Conservation (phyloP, 805 yeast species). For the Myxozyma geophila region DNA sequence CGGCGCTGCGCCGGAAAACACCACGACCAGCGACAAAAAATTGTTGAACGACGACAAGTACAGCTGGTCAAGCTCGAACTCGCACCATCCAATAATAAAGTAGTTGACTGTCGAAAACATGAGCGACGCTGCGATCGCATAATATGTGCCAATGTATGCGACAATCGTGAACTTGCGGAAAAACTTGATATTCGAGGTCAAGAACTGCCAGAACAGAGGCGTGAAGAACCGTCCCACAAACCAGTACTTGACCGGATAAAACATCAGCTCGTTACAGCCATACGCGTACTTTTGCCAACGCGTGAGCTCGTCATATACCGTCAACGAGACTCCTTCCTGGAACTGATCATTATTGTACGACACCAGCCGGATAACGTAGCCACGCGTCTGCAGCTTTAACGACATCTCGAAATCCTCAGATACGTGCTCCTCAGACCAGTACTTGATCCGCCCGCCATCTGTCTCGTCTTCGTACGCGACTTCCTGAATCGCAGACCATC, state of each 20-base stretch:
- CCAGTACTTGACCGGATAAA: constrained; percentile 26
- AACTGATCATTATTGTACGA: constrained; percentile 26
- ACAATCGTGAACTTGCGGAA: constrained; percentile 29
- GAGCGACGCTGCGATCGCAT: constrained; percentile 27
- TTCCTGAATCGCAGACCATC: constrained; percentile 34
- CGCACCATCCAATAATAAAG: constrained; percentile 27
- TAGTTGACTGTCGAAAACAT: constrained; percentile 24
- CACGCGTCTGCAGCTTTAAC: constrained; percentile 26
- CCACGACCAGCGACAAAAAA: constrained; percentile 18
- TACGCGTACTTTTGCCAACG: constrained; percentile 35
- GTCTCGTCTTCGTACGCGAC: constrained; percentile 24
- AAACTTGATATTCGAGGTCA: constrained; percentile 23
- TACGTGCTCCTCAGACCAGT: constrained; percentile 32
- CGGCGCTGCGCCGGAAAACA: constrained; percentile 26
- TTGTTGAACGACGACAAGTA: constrained; percentile 27
- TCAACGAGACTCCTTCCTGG: constrained; percentile 32
- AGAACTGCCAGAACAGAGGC: constrained; percentile 26
- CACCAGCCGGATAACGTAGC: constrained; percentile 24
- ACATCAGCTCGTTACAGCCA: constrained; percentile 30
- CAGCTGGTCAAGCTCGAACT: constrained; percentile 19
- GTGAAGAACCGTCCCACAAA: constrained; percentile 18
- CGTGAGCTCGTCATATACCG: constrained; percentile 33
- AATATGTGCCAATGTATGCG: constrained; percentile 33
- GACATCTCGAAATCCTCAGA: constrained; percentile 35
- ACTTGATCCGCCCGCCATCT: constrained; percentile 26